Base-by-base conservation (phyloP, 2,329 filamentous ascomycete genomes). In the Blumeria hordei region DNA sequence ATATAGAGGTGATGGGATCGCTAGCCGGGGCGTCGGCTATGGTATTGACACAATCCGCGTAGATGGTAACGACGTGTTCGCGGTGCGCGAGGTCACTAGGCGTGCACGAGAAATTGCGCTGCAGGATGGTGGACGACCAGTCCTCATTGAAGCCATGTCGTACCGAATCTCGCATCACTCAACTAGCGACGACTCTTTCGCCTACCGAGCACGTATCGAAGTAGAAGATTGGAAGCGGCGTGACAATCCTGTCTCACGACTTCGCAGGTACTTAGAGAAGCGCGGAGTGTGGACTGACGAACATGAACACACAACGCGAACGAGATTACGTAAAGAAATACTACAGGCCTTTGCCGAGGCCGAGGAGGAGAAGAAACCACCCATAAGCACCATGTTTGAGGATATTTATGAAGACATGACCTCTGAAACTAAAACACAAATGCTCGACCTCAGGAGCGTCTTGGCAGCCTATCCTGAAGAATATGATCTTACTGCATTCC, bases 121-220 rank as follows among this genome's bases (percentile, higher is more conserved):
- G 5, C 57, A 62, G 45, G 62, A 62, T 54, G 62, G 60, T 5
- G 62, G 63, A 1, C 58, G 60, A 45, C 86, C 85, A n/a, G 77
- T 98, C 0, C 71, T 98, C 7, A 83, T 98, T 43, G 92, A 98
- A 69, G 88, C 88, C 55, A 94, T 98, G 85, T 90, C 85, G 28
- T 98, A 98, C 69, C 87, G 92, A n/a, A 88, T 96, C 45, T 90
- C 85, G 6, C 88, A 98, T 66, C 92, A 98, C 70, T 94, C 87
- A 68, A 98, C 92, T 0, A 92, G 85, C 0, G 92, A 98, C 65
- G 92, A 98, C 69, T 92, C 85, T 32, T 98, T 95, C 64, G 92
- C 92, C 0, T 98, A 98, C 70, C 83, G 92, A 8, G 88, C 88
- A 1, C 80, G 83, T 32, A 81, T 95, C 0, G 92, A 98, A 65